Evolutionary conservation across 192 early-diverging fungal genomes (phyloP).

Genomic region (Diversispora epigaea): DNA sequence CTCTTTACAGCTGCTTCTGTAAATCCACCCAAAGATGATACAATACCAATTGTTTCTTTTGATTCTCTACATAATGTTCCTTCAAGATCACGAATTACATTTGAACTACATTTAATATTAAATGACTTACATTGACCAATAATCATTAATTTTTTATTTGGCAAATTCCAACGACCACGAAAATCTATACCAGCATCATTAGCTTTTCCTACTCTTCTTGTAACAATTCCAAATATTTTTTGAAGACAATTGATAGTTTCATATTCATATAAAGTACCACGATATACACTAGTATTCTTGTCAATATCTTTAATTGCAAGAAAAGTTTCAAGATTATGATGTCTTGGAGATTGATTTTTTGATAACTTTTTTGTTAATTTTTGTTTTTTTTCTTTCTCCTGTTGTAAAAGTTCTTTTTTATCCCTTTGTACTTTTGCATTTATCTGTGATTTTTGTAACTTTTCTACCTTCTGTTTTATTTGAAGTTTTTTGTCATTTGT

Average conservation of each 20-base stretch:
- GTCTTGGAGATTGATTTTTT: not conserved
- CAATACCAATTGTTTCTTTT: not conserved
- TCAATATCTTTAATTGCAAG: not conserved
- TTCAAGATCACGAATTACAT: slow-evolving; percentile 21
- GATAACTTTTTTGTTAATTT: too few species aligned
- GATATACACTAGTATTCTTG: not conserved
- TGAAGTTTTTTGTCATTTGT: too few species aligned
- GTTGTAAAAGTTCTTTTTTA: too few species aligned
- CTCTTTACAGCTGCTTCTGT: not conserved
- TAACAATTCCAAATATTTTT: slow-evolving; percentile 14
- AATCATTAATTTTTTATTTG: slow-evolving; percentile 7
- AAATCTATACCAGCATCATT: slow-evolving; percentile 30
- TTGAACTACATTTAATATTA: not conserved
- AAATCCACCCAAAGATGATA: slow-evolving; percentile 15
- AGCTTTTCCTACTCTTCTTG: slow-evolving; percentile 2
- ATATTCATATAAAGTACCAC: slow-evolving; percentile 31
- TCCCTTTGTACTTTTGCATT: too few species aligned
- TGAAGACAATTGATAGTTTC: slow-evolving; percentile 20
- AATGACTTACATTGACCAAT: slow-evolving; percentile 29
- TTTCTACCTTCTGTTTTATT: too few species aligned
- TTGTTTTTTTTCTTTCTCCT: too few species aligned
- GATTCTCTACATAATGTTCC: slow-evolving; percentile 6
- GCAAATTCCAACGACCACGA: slow-evolving; percentile 16
- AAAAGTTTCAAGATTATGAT: slow-evolving; percentile 25
- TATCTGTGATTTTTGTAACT: too few species aligned